These are phyloP conservation scores for Penicillium coffeae DNA, from an alignment of 495 filamentous ascomycete species.

Conservation along the genomic window DNA sequence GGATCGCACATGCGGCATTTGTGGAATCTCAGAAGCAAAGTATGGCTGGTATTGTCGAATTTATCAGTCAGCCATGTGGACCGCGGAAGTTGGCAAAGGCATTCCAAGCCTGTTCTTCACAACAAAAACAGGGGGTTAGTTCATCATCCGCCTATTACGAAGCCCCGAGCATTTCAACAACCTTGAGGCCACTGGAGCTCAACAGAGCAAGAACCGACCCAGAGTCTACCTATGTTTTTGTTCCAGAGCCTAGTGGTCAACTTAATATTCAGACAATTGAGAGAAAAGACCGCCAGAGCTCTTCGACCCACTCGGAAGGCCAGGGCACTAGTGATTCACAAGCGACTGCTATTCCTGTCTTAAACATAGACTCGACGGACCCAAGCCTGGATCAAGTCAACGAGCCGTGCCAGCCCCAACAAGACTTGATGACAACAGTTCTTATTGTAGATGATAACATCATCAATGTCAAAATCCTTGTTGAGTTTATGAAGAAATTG, in stretches of 20 bases:
- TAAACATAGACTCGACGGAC: no score
- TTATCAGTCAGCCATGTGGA: slow-evolving; percentile 34
- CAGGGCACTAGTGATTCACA: no score
- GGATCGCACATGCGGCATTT: slow-evolving; percentile 25
- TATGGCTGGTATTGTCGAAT: slow-evolving; percentile 18
- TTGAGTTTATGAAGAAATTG: slow-evolving; percentile 38
- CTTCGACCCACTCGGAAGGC: neutral
- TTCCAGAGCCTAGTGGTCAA: no score
- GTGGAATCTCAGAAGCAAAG: slow-evolving; percentile 7
- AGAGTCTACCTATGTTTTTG: no score
- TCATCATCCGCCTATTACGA: neutral
- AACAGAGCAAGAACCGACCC: no score
- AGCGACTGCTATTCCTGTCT: no score
- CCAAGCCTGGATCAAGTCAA: no score
- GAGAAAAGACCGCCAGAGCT: no score
- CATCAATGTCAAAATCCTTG: slow-evolving; percentile 30
- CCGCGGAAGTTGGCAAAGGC: slow-evolving; percentile 26
- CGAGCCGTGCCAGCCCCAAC: neutral
- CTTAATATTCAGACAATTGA: no score
- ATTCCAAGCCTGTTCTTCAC: slow-evolving; percentile 23
- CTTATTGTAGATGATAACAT: slow-evolving; percentile 38
- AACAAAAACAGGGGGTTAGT: slow-evolving; percentile 3
- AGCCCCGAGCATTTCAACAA: neutral
- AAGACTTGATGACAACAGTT: no score
- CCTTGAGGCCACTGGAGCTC: neutral